phyloP scores from a whole-genome alignment of 2,329 filamentous ascomycete species.

The Tolypocladium amazonense region DNA sequence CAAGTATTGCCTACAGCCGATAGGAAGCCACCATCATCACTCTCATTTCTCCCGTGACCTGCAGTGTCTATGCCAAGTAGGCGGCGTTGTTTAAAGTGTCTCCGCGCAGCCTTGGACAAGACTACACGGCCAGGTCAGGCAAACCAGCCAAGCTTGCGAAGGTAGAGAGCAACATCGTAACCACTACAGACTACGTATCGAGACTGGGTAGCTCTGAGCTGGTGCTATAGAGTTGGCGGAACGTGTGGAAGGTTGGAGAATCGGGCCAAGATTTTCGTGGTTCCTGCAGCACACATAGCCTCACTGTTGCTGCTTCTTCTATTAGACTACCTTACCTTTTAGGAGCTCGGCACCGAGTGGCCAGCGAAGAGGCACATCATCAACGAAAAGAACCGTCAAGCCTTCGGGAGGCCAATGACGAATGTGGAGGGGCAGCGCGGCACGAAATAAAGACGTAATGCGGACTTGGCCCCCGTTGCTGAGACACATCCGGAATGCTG shows the following conservation, averaged over 20 bases:
- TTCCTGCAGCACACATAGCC: neutral
- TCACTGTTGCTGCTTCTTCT: neutral
- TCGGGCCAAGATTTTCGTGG: neutral
- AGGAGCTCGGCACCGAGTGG: neutral
- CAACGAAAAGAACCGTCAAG: neutral
- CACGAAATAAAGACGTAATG: neutral
- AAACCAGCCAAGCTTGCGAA: neutral
- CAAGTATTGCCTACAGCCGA: neutral
- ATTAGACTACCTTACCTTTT: no score
- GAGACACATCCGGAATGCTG: neutral
- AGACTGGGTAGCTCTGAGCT: neutral
- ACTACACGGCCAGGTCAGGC: neutral
- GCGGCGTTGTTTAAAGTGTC: neutral
- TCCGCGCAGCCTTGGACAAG: neutral
- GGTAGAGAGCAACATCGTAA: neutral
- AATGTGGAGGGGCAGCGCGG: neutral
- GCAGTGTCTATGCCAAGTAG: neutral
- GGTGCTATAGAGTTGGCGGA: neutral
- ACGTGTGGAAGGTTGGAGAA: neutral
- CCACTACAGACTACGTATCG: neutral
- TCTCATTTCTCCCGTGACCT: neutral
- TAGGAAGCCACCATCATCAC: neutral
- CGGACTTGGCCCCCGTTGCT: neutral
- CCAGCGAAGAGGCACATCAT: neutral
- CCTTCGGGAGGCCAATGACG: neutral